phyloP scores from a whole-genome alignment of 495 filamentous ascomycete species.

The Tuber umbilicatum region DNA sequence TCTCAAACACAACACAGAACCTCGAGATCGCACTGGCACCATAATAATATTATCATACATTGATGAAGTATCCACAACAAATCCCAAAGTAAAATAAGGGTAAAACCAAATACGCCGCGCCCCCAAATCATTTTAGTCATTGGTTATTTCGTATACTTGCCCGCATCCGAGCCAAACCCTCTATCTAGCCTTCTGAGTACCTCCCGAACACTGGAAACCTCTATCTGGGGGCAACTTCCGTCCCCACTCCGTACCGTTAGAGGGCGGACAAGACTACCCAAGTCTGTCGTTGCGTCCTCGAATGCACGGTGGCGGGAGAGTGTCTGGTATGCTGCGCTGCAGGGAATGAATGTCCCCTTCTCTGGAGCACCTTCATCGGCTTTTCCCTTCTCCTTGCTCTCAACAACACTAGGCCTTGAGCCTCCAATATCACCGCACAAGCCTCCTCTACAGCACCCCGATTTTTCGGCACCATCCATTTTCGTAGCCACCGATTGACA shows the following conservation, averaged over 20 bases:
- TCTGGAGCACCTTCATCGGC: neutral
- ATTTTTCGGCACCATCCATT: constrained; percentile 10
- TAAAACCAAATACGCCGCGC: neutral
- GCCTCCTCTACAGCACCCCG: constrained; percentile 50
- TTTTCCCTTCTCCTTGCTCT: neutral
- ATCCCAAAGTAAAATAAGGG: neutral
- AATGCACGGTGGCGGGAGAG: constrained; percentile 74
- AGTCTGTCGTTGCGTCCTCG: constrained; percentile 65
- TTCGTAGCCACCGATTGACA: constrained; percentile 71
- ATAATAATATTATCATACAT: neutral
- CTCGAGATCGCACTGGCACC: neutral
- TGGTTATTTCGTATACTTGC: neutral
- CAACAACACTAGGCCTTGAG: neutral
- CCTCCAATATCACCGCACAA: constrained; percentile 39
- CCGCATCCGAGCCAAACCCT: constrained; percentile 55
- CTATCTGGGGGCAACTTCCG: constrained; percentile 59
- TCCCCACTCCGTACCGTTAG: constrained; percentile 50
- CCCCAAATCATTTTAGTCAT: neutral
- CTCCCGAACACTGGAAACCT: constrained; percentile 79
- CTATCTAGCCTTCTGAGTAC: constrained; percentile 78
- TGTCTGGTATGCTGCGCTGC: constrained; percentile 76
- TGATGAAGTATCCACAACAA: neutral
- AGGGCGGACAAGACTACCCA: constrained; percentile 68
- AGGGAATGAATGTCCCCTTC: constrained; percentile 51
- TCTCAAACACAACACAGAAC: neutral